These are phyloP conservation scores for Hymenoscyphus linearis DNA, from an alignment of 2,329 filamentous ascomycete species.

Conservation along the genomic window DNA sequence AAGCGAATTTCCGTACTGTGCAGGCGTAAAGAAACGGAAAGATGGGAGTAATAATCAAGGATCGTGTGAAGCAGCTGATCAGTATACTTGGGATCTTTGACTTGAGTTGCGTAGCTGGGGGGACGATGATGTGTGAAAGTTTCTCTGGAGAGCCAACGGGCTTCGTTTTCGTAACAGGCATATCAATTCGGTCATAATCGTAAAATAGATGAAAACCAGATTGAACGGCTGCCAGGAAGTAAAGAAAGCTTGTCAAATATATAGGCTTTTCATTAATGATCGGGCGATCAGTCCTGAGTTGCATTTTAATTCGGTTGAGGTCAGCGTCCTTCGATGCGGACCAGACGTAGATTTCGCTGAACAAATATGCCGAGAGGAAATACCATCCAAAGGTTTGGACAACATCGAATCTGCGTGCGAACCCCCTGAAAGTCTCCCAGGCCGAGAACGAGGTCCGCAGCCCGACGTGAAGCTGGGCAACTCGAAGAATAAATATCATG, in stretches of 20 bases:
- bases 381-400: constrained; percentile 73
- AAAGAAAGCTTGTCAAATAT: constrained; percentile 68
- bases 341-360: constrained; percentile 76
- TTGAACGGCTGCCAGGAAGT: constrained; percentile 65
- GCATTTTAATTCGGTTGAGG: constrained; percentile 68
- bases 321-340: constrained; percentile 54
- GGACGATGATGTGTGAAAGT: constrained; percentile 33
- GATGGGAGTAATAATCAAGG: constrained; percentile 38
- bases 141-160: constrained; percentile 31
- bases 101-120: constrained; percentile 36
- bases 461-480: constrained; percentile 75
- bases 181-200: constrained; percentile 60
- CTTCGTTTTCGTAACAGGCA: constrained; percentile 37
- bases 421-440: constrained; percentile 56
- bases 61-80: constrained; percentile 28
- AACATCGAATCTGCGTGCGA: constrained; percentile 50
- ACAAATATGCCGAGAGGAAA: constrained; percentile 69
- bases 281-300: constrained; percentile 64
- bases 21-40: constrained; percentile 35
- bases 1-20: constrained; percentile 57
- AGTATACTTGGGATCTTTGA: constrained; percentile 32
- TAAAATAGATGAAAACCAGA: constrained; percentile 62
- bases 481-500: constrained; percentile 75
- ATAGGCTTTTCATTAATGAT: constrained; percentile 82
- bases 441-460: constrained; percentile 65